These are phyloP conservation scores for Blepharisma japonicum DNA, from an alignment of 73 alveolate genomes.

Conservation along the genomic window DNA sequence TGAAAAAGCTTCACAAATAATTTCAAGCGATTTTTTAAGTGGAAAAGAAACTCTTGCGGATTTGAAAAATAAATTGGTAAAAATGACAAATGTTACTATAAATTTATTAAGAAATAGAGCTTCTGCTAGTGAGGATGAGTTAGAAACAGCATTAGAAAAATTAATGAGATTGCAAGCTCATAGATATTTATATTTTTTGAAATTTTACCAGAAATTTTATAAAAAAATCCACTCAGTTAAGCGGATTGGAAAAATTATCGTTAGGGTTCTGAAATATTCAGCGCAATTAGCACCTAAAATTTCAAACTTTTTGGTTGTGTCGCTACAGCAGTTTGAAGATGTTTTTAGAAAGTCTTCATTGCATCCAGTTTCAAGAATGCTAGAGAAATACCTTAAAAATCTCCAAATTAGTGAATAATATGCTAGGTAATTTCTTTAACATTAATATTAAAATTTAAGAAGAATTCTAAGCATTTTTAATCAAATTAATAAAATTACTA, in stretches of 20 bases:
- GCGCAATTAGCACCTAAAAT: no score
- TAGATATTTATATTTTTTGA: background rate
- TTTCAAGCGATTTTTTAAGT: background rate
- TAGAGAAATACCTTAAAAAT: no score
- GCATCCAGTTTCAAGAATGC: no score
- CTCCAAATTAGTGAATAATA: no score
- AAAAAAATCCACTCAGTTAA: background rate
- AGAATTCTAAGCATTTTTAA: no score
- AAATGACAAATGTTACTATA: conserved; percentile 18
- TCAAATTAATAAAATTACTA: no score
- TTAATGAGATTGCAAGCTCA: background rate
- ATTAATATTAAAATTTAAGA: no score
- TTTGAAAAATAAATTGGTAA: background rate
- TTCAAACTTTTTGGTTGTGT: no score
- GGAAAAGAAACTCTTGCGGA: background rate
- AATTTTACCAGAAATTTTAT: background rate
- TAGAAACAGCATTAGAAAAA: background rate
- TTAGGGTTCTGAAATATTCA: conserved; percentile 4
- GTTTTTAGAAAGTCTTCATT: no score
- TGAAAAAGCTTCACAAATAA: background rate
- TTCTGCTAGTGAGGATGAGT: background rate
- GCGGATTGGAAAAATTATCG: conserved; percentile 8
- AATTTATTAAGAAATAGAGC: conserved; percentile 2
- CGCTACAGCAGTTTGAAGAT: no score
- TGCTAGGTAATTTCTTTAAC: no score